These are phyloP conservation scores for Scheffersomyces cryptocercus DNA, from an alignment of 1,139 yeast species.

Conservation along the genomic window DNA sequence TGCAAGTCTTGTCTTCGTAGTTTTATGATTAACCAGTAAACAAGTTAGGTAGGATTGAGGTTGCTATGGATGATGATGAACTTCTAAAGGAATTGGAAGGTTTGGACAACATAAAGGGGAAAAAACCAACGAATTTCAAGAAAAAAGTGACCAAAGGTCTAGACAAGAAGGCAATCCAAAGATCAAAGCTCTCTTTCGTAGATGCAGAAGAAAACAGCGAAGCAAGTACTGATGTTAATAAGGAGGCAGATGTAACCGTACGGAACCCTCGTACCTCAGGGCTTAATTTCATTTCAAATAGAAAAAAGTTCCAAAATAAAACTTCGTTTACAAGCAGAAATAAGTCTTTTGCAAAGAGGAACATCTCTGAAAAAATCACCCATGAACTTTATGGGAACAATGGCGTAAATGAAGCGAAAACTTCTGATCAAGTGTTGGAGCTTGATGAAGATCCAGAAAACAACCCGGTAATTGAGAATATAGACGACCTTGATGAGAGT, in stretches of 20 bases:
- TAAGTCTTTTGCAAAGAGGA: too few species aligned
- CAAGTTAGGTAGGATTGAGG: too few species aligned
- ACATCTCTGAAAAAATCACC: not conserved
- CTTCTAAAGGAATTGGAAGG: not conserved
- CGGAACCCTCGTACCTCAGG: too few species aligned
- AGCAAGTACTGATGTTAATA: too few species aligned
- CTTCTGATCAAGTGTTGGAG: constrained; percentile 2
- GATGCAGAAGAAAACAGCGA: not conserved
- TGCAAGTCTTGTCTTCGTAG: too few species aligned
- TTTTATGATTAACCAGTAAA: too few species aligned
- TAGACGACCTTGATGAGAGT: constrained; percentile 14
- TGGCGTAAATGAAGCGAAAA: too few species aligned
- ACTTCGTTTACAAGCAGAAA: not conserved
- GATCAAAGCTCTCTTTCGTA: not conserved
- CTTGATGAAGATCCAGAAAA: constrained; percentile 20
- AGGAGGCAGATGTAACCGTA: too few species aligned
- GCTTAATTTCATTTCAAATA: not conserved
- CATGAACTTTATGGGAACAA: too few species aligned
- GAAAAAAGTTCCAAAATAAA: not conserved
- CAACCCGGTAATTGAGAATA: constrained; percentile 21
- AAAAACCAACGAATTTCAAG: not conserved
- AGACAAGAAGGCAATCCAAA: not conserved
- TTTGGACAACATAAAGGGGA: not conserved
- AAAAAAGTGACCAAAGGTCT: not conserved
- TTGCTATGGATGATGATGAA: constrained; percentile 3